Evolutionary conservation across 257 asterid genomes (phyloP).

Genomic region (Marsdenia floribunda): DNA sequence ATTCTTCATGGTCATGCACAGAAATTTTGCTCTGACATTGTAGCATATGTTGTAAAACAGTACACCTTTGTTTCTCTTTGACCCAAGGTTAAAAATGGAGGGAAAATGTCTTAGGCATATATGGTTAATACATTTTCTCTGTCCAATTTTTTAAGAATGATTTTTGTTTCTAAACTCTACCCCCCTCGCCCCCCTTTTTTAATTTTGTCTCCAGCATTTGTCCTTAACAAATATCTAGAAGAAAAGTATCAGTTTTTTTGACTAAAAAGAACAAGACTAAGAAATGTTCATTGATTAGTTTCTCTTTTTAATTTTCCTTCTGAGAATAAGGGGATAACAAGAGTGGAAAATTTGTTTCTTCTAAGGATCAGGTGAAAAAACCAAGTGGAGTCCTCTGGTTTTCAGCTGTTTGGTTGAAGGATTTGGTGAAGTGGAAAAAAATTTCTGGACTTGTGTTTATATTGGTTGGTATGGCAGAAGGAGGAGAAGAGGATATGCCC

Average conservation of each 20-base stretch:
- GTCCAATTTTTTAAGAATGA: background rate
- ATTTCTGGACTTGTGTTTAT: too few species aligned
- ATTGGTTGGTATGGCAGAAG: conserved; percentile 50
- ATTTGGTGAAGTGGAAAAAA: background rate
- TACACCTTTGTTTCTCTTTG: background rate
- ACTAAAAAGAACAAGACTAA: background rate
- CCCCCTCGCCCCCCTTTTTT: too few species aligned
- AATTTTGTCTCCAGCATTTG: background rate
- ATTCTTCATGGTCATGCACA: too few species aligned
- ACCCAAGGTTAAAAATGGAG: too few species aligned
- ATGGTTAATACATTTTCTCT: background rate
- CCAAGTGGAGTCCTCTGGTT: background rate
- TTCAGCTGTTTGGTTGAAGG: background rate
- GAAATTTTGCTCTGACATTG: background rate
- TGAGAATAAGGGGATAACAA: background rate
- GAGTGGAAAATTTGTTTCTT: background rate
- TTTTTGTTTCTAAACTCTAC: too few species aligned
- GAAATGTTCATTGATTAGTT: background rate
- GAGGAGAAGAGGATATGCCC: conserved; percentile 70
- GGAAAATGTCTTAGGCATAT: background rate
- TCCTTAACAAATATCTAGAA: background rate
- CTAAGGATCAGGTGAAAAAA: background rate
- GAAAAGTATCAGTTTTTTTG: background rate
- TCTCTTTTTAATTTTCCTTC: background rate
- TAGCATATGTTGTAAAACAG: background rate